Conservation (phyloP, 805 yeast genomes). For the Sugiyamaella qingdaonensis region DNA sequence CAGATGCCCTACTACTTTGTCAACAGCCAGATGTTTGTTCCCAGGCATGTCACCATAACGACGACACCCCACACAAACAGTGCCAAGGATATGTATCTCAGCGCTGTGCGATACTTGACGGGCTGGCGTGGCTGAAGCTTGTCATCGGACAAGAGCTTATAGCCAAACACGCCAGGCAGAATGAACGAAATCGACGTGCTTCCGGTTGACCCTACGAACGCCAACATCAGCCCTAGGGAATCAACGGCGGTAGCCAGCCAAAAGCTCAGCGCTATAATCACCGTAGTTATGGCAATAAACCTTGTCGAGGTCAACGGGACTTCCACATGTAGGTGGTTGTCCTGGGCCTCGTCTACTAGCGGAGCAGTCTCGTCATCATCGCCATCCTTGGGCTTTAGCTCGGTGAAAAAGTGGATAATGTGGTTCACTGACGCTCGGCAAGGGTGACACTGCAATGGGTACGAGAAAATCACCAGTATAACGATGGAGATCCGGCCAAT, state of each 20-base stretch:
- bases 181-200: conserved; percentile 89
- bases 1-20: background rate
- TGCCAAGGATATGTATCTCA: conserved; percentile 49
- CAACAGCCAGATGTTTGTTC: conserved; percentile 30
- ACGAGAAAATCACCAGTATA: conserved; percentile 74
- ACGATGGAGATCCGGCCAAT: conserved; percentile 80
- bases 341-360: background rate
- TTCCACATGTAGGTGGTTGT: conserved; percentile 10
- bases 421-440: conserved; percentile 79
- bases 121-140: conserved; percentile 18
- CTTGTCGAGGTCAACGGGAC: conserved; percentile 21
- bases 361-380: conserved; percentile 2
- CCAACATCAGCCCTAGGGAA: conserved; percentile 76
- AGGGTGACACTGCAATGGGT: conserved; percentile 88
- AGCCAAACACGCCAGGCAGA: conserved; percentile 84
- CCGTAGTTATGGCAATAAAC: conserved; percentile 39
- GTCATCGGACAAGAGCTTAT: conserved; percentile 52
- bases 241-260: conserved; percentile 58
- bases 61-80: conserved; percentile 64
- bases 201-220: conserved; percentile 90
- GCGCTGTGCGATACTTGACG: conserved; percentile 12
- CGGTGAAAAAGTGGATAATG: conserved; percentile 45
- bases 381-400: conserved; percentile 26
- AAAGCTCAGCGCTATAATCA: conserved; percentile 52
- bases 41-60: conserved; percentile 66